phyloP scores from a whole-genome alignment of 306 rosid species.

The Dryas octopetala region DNA sequence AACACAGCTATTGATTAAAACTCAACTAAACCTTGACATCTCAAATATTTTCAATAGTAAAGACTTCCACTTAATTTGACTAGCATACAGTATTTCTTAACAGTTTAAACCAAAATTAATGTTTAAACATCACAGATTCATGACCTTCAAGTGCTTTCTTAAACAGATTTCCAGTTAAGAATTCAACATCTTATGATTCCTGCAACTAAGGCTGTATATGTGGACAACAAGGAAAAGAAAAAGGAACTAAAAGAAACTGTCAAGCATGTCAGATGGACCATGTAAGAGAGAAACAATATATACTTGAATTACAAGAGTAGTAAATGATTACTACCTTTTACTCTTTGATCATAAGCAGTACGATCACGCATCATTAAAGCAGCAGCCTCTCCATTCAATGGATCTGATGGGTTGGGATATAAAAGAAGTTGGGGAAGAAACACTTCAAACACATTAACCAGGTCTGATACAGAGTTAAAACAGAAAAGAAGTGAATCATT shows the following conservation, averaged over 20 bases:
- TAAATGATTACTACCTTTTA: constrained; percentile 58
- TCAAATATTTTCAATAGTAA: not conserved
- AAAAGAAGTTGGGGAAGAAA: constrained; percentile 94
- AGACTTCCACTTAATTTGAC: not conserved
- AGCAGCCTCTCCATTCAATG: constrained; percentile 88
- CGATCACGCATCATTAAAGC: constrained; percentile 78
- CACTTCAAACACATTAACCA: constrained; percentile 77
- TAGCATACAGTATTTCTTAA: not conserved
- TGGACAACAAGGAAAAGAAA: not conserved
- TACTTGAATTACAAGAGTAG: constrained; percentile 15
- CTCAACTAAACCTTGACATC: not conserved
- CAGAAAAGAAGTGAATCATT: constrained; percentile 12
- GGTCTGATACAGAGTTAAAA: constrained; percentile 49
- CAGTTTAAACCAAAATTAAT: not conserved
- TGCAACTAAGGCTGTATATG: not conserved
- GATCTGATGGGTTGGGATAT: constrained; percentile 89
- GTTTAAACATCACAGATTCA: not conserved
- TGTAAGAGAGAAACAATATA: not conserved
- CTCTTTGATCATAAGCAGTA: constrained; percentile 68
- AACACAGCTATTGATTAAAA: constrained; percentile 1
- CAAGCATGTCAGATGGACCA: constrained; percentile 2
- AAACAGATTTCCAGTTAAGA: constrained; percentile 1
- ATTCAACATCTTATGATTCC: not conserved
- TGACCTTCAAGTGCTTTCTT: not conserved
- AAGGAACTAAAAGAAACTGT: not conserved